Base-by-base conservation (phyloP, 2,329 filamentous ascomycete genomes). In the Exophiala sideris region DNA sequence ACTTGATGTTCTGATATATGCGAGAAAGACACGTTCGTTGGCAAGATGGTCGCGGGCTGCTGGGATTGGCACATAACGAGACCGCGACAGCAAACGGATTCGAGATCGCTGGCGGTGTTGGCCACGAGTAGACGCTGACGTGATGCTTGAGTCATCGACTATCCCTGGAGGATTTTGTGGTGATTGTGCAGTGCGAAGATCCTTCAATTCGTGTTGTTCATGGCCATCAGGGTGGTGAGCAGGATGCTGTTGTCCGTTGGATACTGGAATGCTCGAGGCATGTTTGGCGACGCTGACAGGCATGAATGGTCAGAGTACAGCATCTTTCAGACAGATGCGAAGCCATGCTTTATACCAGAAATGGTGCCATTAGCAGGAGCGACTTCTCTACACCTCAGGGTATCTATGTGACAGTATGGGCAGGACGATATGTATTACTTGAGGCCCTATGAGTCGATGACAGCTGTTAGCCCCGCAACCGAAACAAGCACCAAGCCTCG, bases 21-120 rank as follows among this genome's bases (percentile, higher is more conserved):
- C 55, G 8, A 57, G 55, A 24, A 57, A 57, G 20, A 51, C 52
- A 10, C 55, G 55, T 24, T 57, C 55, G 32, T 57, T 57, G 12
- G 55, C 55, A 10, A 57, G 52, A 46, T 57, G 51, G 9, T 57
- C 55, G 11, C 55, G 38, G 11, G 45, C 49, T 9, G 49, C 40
- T 5, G 33, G 44, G 8, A 50, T 16, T n/a, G 54, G 50, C 3
- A 52, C 46, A 32, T 57, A 12, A 10, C 29, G 9, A 35, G 12
- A 45, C 12, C 14, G 42, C 16, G 12, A 16, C 10, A 32, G 11
- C 24, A 7, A 24, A 45, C 18, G 16, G 40, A 4, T 16, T 42
- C n/a, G 18, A 32, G 18, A 5, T 45, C 11, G 42, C 18, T 5
- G 20, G 18, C 24, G 18, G 42, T 21, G 8, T 42, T 16, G 40